These are phyloP conservation scores for Yamadazyma tumulicola DNA, from an alignment of 805 yeast genomes.

Conservation along the genomic window DNA sequence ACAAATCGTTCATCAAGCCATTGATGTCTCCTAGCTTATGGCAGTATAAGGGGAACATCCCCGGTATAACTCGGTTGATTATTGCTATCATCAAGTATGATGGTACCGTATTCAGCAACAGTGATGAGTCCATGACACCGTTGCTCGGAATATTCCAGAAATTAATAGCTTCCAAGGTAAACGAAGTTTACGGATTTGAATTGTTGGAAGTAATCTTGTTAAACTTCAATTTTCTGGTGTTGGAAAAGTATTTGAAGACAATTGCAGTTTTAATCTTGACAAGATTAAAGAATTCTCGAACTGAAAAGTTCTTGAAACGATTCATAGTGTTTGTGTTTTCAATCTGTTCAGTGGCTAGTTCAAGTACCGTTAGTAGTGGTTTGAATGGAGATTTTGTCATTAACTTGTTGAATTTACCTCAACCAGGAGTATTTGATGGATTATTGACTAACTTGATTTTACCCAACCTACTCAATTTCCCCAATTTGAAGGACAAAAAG, in stretches of 20 bases:
- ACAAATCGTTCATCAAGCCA: constrained; percentile 69
- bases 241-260: constrained; percentile 60
- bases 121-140: constrained; percentile 53
- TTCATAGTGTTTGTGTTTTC: constrained; percentile 55
- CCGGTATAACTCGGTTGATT: constrained; percentile 82
- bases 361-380: constrained; percentile 16
- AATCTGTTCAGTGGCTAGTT: constrained; percentile 41
- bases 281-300: constrained; percentile 74
- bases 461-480: constrained; percentile 47
- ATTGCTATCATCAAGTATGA: constrained; percentile 59
- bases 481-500: constrained; percentile 54
- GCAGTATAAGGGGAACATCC: constrained; percentile 91
- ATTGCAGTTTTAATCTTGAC: constrained; percentile 74
- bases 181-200: constrained; percentile 84
- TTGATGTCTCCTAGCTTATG: constrained; percentile 85
- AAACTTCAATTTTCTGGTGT: constrained; percentile 45
- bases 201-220: constrained; percentile 67
- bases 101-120: constrained; percentile 35
- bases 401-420: constrained; percentile 69
- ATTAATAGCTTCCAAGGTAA: constrained; percentile 75
- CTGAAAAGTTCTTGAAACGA: constrained; percentile 75
- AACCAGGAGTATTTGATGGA: constrained; percentile 54
- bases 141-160: constrained; percentile 96
- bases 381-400: constrained; percentile 47
- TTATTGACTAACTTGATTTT: constrained; percentile 47